Evolutionary conservation across 495 filamentous ascomycete genomes (phyloP), one percentile per base, ranked within the genome.

Genomic region (Podospora conica): DNA sequence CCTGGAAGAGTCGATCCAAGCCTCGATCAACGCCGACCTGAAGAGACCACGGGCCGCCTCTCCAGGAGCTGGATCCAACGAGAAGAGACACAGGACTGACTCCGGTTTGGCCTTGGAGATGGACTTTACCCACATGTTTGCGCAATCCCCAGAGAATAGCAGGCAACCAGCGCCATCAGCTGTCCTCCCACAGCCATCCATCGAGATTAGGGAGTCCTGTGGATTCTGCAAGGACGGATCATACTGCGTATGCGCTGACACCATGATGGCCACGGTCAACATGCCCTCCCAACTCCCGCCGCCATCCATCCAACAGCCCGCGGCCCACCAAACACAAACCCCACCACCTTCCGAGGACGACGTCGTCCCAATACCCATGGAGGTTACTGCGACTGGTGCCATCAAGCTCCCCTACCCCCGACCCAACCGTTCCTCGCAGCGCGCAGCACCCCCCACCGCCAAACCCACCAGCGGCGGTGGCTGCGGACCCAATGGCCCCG

Each of bases 191-290:
- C 69, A 78, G 64, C 27, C 61, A 6, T 66, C 73, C 12, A 58
- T 78, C 18, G 73, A 77, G 53, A 71, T 71, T 6, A 70, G 73
- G 56, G 91, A 95, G 59, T 84, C 87, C 10, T 96, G 92, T 70
- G 92, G 92, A n/a, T 96, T 96, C 79, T 96, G 92, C 75, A 83
- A 87, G 69, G 90, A 93, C 61, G 91, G 90, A 18, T 92, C 88
- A 0, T 89, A 90, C 69, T 96, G 92, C 72, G 85, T 93, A 64
- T 96, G 92, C 74, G 90, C 88, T 27, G 91, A 94, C 63, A 83
- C 91, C 72, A 68, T 72, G 63, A 84, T 86, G 9, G 80, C 82
- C 4, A 78, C 71, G 5, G 69, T 74, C 33, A 69, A 72, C 9
- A 59, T 54, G 9, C 54, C 54, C 21, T 11, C 40, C 22, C 22